phyloP scores from a whole-genome alignment of 805 yeast genomes.

The Hemisphaericaspora nanyangensis region DNA sequence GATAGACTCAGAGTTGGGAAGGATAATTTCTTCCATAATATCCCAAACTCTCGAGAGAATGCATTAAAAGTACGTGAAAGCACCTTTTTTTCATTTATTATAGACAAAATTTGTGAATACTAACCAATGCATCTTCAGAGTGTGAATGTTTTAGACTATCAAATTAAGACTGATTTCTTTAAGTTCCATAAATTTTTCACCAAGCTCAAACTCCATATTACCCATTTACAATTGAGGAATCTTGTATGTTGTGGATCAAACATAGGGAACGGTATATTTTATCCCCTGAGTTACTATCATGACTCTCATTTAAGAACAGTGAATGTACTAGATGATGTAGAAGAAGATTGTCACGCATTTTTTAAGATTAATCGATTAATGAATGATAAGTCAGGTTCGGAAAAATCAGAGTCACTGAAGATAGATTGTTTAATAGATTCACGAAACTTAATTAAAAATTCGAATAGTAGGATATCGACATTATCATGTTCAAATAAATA shows the following conservation, averaged over 20 bases:
- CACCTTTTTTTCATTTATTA: too few relatives aligned
- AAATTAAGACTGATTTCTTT: constrained; percentile 32
- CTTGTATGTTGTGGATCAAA: constrained; percentile 39
- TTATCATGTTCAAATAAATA: constrained; percentile 39
- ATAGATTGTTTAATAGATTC: constrained; percentile 40
- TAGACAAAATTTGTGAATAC: too few relatives aligned
- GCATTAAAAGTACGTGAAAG: constrained; percentile 31
- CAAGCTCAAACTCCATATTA: constrained; percentile 44
- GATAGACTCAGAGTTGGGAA: constrained; percentile 34
- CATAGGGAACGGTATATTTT: constrained; percentile 33
- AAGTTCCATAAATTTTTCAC: constrained; percentile 37
- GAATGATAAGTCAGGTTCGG: constrained; percentile 19
- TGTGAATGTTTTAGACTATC: constrained; percentile 13
- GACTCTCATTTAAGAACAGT: constrained; percentile 26
- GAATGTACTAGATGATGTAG: constrained; percentile 9
- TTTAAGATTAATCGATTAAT: constrained; percentile 34
- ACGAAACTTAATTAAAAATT: constrained; percentile 19
- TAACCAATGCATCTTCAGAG: constrained; percentile 22
- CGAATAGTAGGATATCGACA: constrained; percentile 45
- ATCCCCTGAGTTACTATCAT: constrained; percentile 33
- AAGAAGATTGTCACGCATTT: constrained; percentile 27
- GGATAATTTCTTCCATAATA: constrained; percentile 36
- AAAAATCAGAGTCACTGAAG: constrained; percentile 20
- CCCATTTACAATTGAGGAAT: constrained; percentile 57
- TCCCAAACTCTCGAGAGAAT: constrained; percentile 29